These are phyloP conservation scores for Planoprotostelium fungivorum DNA, from an alignment of 78 protist species.

Conservation along the genomic window DNA sequence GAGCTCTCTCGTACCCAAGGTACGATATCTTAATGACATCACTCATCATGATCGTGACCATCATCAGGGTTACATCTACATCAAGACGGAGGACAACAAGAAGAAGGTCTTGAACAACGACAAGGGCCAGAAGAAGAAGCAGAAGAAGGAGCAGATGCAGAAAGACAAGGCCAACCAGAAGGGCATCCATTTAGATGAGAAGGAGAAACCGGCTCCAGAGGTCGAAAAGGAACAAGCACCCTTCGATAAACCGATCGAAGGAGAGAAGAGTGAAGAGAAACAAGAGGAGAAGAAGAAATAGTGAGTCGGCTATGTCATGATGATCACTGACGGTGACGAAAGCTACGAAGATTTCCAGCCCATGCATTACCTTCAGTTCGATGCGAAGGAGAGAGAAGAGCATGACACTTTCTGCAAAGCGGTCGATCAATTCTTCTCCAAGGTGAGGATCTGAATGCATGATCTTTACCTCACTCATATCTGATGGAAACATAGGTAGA, in stretches of 20 bases:
- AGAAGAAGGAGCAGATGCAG: conserved; percentile 30
- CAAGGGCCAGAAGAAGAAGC: not conserved
- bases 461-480: no score
- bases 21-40: not conserved
- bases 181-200: conserved; percentile 28
- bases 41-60: not conserved
- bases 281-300: no score
- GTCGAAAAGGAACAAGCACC: not conserved
- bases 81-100: not conserved
- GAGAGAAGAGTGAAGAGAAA: not conserved
- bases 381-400: conserved; percentile 12
- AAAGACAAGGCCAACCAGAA: conserved; percentile 1
- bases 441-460: not conserved
- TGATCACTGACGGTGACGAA: no score
- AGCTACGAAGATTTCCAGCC: conserved; percentile 81
- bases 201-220: conserved; percentile 3
- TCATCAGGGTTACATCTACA: conserved; percentile 3
- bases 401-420: conserved; percentile 73
- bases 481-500: no score
- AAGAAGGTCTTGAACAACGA: not conserved
- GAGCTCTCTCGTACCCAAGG: not conserved
- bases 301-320: no score
- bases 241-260: not conserved
- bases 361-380: conserved; percentile 34
- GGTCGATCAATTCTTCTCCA: conserved; percentile 86